Base-by-base conservation (phyloP, 148 eudicot species). In the Chenopodium album region DNA sequence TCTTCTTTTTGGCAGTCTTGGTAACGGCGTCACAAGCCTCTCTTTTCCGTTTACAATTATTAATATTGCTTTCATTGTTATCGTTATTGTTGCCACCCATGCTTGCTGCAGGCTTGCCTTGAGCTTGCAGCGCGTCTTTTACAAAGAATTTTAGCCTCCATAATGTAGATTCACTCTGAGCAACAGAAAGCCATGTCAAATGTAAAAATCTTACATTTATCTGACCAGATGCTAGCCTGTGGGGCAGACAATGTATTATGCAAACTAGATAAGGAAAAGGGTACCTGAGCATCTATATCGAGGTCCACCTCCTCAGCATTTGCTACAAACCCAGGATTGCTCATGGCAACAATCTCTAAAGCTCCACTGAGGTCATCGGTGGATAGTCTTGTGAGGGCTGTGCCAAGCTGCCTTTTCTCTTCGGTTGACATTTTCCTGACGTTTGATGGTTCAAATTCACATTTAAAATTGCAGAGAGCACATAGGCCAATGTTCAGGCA, bases 61-160 rank as follows among this genome's bases (percentile, higher is more conserved):
- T 41, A 41, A 41, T 41, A 34, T 4, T 88, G 34, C 60, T 63
- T 44, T 72, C 84, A 56, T 37, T 76, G 37, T 83, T 76, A 26
- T 74, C 78, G 7, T 77, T 69, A 23, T 80, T 69, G 47, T 84
- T 72, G 54, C 76, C 83, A 47, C 81, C 87, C 32, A 78, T 81
- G 71, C 82, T 87, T 74, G 82, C 83, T 70, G 88, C 81, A 64
- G 82, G 83, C 67, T 79, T 87, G 50, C 66, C 77, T 71, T 85
- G 87, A 72, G 79, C 89, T 82, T 87, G 88, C 47, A 92, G 73
- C 11, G 89, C 91, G 71, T 88, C 95, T 83, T 89, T 90, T 54
- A 89, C 90, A 60, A 93, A 89, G 77, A 90, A 80, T 80, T 92
- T 93, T 62, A 92, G 76, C 85, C 94, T 89, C 98, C 98, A 93